phyloP scores from a whole-genome alignment of 1,139 yeast genomes.

The Eremothecium gossypii region DNA sequence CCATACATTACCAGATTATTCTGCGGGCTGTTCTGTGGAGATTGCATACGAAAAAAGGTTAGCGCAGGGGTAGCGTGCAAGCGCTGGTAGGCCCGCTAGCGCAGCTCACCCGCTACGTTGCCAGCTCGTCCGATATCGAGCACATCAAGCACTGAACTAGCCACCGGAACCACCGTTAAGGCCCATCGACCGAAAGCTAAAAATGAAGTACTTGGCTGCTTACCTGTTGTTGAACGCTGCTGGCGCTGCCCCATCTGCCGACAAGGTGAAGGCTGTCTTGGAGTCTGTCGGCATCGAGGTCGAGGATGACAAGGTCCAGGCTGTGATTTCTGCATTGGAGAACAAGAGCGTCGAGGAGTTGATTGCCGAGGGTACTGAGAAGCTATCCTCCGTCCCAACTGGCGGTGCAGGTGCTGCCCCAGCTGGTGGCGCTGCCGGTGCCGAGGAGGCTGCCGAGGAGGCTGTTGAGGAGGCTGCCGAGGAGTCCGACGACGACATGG shows the following conservation, averaged over 20 bases:
- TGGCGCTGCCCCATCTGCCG: conserved; percentile 65
- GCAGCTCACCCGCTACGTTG: background rate
- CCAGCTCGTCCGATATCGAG: background rate
- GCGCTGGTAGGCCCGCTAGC: background rate
- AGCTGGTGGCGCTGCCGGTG: conserved; percentile 46
- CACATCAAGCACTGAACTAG: background rate
- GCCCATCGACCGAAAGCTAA: conserved; percentile 3
- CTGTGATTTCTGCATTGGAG: conserved; percentile 60
- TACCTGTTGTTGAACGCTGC: conserved; percentile 84
- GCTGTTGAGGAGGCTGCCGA: conserved; percentile 52
- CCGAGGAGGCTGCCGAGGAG: conserved; percentile 49
- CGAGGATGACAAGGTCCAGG: conserved; percentile 62
- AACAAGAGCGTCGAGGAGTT: conserved; percentile 71
- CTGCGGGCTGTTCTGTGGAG: background rate
- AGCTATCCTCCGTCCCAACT: conserved; percentile 74
- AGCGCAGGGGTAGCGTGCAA: background rate
- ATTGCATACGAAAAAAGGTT: background rate
- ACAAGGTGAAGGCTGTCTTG: conserved; percentile 62
- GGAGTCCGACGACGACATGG: conserved; percentile 63
- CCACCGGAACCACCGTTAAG: too few species aligned
- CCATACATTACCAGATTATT: background rate
- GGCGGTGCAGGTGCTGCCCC: conserved; percentile 73
- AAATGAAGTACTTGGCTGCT: conserved; percentile 84
- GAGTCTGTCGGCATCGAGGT: conserved; percentile 72
- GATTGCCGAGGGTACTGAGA: conserved; percentile 72